Evolutionary conservation across 192 early-diverging fungal species (phyloP).

Genomic region (Coemansia erecta): DNA sequence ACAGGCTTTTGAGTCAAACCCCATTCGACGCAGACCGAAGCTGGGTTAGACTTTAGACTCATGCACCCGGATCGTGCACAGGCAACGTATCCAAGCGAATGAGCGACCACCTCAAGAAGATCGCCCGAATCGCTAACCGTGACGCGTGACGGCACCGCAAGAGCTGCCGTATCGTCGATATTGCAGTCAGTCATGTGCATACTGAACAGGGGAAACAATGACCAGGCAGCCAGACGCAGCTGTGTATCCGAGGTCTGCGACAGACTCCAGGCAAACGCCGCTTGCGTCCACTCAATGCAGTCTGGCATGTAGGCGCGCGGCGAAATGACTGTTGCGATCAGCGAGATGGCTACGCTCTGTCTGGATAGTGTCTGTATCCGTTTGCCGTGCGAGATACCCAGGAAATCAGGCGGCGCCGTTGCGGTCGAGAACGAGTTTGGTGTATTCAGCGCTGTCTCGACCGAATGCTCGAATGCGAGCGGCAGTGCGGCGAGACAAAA

Average conservation of each 20-base stretch:
- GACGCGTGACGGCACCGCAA: conserved; percentile 19
- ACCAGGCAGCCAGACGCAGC: conserved; percentile 34
- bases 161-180: conserved; percentile 12
- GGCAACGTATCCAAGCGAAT: conserved; percentile 28
- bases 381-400: background rate
- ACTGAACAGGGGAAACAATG: conserved; percentile 37
- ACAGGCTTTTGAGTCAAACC: background rate
- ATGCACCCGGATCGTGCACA: conserved; percentile 44
- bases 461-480: conserved; percentile 1
- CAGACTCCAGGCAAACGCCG: conserved; percentile 21
- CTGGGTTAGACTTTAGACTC: background rate
- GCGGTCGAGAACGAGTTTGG: background rate
- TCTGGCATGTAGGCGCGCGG: conserved; percentile 13
- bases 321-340: conserved; percentile 10
- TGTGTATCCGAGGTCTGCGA: conserved; percentile 12
- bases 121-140: conserved; percentile 32
- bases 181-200: conserved; percentile 2
- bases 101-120: conserved; percentile 35
- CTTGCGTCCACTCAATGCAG: conserved; percentile 19
- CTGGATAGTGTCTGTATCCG: conserved; percentile 1
- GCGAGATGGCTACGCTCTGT: conserved; percentile 9
- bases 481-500: conserved; percentile 2
- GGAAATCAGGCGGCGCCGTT: background rate
- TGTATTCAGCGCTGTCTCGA: background rate
- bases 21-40: background rate